Conservation (phyloP, 2,329 filamentous ascomycete genomes). For the Blumeria graminis region DNA sequence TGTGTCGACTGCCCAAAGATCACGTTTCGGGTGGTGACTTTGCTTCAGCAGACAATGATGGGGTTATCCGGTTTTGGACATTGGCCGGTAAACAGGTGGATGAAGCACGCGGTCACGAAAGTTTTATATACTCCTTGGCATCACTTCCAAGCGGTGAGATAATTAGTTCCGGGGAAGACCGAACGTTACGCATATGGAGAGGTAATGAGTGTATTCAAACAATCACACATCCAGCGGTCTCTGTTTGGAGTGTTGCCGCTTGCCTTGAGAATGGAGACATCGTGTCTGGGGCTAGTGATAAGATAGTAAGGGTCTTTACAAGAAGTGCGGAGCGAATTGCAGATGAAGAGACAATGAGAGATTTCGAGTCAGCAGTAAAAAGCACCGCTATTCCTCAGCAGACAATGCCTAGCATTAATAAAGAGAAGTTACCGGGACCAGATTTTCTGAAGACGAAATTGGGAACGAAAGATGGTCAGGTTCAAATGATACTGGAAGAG, state of each 20-base stretch:
- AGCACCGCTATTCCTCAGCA: conserved; percentile 72
- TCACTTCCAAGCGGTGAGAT: conserved; percentile 63
- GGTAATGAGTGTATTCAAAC: conserved; percentile 70
- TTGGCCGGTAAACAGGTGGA: conserved; percentile 51
- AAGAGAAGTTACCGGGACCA: conserved; percentile 71
- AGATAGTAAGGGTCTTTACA: conserved; percentile 64
- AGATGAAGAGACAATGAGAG: conserved; percentile 37
- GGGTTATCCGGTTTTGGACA: conserved; percentile 69
- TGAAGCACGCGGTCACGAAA: conserved; percentile 70
- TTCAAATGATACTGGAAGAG: conserved; percentile 68
- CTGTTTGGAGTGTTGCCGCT: conserved; percentile 80
- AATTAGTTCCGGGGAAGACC: conserved; percentile 77
- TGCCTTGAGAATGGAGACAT: conserved; percentile 71
- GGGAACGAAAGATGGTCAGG: conserved; percentile 89
- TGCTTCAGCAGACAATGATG: conserved; percentile 84
- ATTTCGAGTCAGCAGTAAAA: conserved; percentile 65
- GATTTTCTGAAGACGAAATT: conserved; percentile 62
- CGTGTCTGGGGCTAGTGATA: conserved; percentile 78
- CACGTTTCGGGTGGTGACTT: conserved; percentile 76
- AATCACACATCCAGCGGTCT: conserved; percentile 90
- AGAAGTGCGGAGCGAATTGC: conserved; percentile 46
- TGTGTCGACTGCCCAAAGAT: conserved; percentile 52
- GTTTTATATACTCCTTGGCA: conserved; percentile 75
- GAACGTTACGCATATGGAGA: conserved; percentile 79
- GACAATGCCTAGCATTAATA: conserved; percentile 62